These are phyloP conservation scores for Taphrina populina DNA, from an alignment of 1,139 yeast species.

Conservation along the genomic window DNA sequence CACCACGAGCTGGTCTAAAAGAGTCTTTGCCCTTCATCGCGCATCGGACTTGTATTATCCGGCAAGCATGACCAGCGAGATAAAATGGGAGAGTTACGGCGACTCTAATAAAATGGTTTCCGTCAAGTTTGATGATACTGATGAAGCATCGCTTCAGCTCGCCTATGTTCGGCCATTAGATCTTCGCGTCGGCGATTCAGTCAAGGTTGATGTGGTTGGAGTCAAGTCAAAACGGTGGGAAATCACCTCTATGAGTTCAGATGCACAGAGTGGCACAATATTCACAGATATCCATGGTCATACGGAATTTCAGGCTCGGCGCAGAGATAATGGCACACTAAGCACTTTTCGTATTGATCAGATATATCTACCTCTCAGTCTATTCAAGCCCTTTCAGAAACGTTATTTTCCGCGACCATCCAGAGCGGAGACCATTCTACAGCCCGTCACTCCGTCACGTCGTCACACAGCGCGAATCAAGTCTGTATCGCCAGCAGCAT, in stretches of 20 bases:
- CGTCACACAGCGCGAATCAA: not conserved
- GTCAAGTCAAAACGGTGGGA: slow-evolving; percentile 2
- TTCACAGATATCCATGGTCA: slow-evolving; percentile 19
- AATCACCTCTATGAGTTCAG: slow-evolving; percentile 4
- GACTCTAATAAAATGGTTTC: slow-evolving; percentile 1
- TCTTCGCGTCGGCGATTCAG: slow-evolving; percentile 21
- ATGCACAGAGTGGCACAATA: not conserved
- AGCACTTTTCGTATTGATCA: slow-evolving; percentile 8
- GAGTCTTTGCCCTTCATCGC: slow-evolving; percentile 22
- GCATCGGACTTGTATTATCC: slow-evolving; percentile 18
- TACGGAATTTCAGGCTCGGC: slow-evolving; percentile 13
- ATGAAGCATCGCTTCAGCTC: not conserved
- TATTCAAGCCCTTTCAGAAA: slow-evolving; percentile 12
- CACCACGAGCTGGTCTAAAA: slow-evolving; percentile 7
- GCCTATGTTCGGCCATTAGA: slow-evolving; percentile 15
- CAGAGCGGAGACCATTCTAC: not conserved
- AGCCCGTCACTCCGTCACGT: slow-evolving; percentile 18
- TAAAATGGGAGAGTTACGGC: too few species aligned
- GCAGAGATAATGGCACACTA: not conserved
- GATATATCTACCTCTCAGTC: slow-evolving; percentile 8
- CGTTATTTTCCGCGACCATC: slow-evolving; percentile 1
- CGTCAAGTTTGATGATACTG: slow-evolving; percentile 20
- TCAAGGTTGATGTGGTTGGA: slow-evolving; percentile 13
- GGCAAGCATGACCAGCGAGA: slow-evolving; percentile 9
- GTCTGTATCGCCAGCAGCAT: slow-evolving; percentile 5